A percentile compares a stretch with the other conserved stretches of the same genome.
phyloP scores from a whole-genome alignment of 2,329 filamentous ascomycete species.

The Hirsutella minnesotensis region DNA sequence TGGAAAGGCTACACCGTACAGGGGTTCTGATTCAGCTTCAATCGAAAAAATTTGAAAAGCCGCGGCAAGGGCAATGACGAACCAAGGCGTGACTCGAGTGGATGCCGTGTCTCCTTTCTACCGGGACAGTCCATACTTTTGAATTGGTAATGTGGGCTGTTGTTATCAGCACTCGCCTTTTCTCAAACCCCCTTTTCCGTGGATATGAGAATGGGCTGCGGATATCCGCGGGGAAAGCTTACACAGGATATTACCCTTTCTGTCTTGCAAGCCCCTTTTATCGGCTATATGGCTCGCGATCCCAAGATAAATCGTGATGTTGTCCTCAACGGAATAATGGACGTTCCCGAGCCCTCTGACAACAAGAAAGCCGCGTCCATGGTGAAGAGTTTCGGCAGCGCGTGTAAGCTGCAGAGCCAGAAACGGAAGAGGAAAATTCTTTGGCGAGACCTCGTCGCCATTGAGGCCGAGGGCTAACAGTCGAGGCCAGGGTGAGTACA shows the following conservation, averaged over 20 bases:
- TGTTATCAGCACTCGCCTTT: neutral
- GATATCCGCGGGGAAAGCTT: constrained; percentile 17
- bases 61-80: constrained; percentile 8
- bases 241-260: constrained; percentile 36
- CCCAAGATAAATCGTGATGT: constrained; percentile 42
- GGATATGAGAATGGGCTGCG: no score
- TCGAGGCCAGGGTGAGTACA: neutral
- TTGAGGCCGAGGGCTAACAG: neutral
- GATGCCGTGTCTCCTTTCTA: constrained; percentile 34
- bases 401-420: constrained; percentile 21
- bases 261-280: constrained; percentile 36
- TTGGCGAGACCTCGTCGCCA: constrained; percentile 14
- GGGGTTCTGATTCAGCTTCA: constrained; percentile 2
- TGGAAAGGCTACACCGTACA: constrained; percentile 29
- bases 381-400: constrained; percentile 24
- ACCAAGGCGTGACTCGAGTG: constrained; percentile 35
- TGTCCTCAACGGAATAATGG: constrained; percentile 39
- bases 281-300: constrained; percentile 44
- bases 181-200: neutral
- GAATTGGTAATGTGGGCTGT: constrained; percentile 36
- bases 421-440: constrained; percentile 28
- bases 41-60: neutral
- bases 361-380: constrained; percentile 38
- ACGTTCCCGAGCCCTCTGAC: constrained; percentile 39
- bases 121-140: constrained; percentile 30